Evolutionary conservation across 2,329 filamentous ascomycete species (phyloP).

Genomic region (Rutstroemia sp.): DNA sequence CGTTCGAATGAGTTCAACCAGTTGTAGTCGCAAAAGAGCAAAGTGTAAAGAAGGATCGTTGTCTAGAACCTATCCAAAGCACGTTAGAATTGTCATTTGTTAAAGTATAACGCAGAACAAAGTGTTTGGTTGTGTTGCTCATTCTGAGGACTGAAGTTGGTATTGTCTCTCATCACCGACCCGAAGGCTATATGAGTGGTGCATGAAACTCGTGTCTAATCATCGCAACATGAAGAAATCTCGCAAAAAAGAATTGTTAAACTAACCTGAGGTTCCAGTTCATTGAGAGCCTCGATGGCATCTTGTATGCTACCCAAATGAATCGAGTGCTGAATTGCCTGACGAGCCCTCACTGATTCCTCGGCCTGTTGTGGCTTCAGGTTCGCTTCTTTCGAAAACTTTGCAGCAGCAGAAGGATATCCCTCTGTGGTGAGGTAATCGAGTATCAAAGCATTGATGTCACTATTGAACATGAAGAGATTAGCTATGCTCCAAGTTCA

Average conservation of each 20-base stretch:
- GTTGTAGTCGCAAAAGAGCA: conserved; percentile 77
- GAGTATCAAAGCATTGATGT: conserved; percentile 91
- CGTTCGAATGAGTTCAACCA: conserved; percentile 84
- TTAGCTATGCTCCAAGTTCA: background rate
- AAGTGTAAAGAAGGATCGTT: conserved; percentile 79
- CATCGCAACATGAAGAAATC: conserved; percentile 50
- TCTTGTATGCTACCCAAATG: conserved; percentile 77
- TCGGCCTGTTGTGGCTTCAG: conserved; percentile 66
- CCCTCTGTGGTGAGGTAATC: conserved; percentile 96
- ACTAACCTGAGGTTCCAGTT: conserved; percentile 83
- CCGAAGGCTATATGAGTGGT: conserved; percentile 95
- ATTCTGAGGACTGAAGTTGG: conserved; percentile 81
- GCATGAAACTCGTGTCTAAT: conserved; percentile 95
- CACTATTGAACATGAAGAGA: conserved; percentile 44
- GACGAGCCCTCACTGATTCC: conserved; percentile 66
- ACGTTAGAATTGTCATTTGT: background rate
- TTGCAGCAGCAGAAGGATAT: conserved; percentile 85
- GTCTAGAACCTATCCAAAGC: conserved; percentile 62
- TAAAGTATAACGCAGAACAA: conserved; percentile 5
- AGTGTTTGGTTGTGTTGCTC: conserved; percentile 42
- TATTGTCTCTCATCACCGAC: conserved; percentile 83
- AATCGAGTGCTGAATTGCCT: conserved; percentile 78
- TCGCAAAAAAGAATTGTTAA: conserved; percentile 3
- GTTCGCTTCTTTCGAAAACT: conserved; percentile 91
- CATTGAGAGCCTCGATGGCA: conserved; percentile 82